These are phyloP conservation scores for Whalleya microplaca DNA, from an alignment of 2,329 filamentous ascomycete genomes.

Conservation along the genomic window DNA sequence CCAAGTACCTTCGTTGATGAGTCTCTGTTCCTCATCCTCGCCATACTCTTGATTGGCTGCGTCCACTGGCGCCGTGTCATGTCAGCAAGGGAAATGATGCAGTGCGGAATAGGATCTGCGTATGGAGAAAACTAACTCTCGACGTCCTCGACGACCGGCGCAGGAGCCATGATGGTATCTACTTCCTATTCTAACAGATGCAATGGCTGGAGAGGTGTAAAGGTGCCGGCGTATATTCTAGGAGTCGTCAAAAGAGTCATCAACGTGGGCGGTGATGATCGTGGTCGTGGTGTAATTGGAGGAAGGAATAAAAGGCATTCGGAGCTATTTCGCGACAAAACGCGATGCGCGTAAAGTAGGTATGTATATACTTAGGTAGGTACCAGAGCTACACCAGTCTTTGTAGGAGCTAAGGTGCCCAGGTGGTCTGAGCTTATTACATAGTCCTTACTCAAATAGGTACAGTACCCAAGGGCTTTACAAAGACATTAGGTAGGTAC, in stretches of 20 bases:
- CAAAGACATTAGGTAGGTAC: too few species aligned
- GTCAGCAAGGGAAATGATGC: slow-evolving; percentile 25
- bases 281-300: slow-evolving; percentile 2
- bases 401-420: too few species aligned
- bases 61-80: slow-evolving; percentile 42
- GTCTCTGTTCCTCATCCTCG: slow-evolving; percentile 75
- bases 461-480: too few species aligned
- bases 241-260: neutral
- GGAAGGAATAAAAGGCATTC: neutral
- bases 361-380: too few species aligned
- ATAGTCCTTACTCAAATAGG: too few species aligned
- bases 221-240: neutral
- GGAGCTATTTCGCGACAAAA: slow-evolving; percentile 13
- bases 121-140: slow-evolving; percentile 46
- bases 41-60: slow-evolving; percentile 68
- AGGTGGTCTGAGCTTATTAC: too few species aligned
- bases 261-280: neutral
- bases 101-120: neutral
- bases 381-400: too few species aligned
- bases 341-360: slow-evolving; percentile 38
- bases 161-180: slow-evolving; percentile 48
- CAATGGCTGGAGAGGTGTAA: neutral
- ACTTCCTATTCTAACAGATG: neutral
- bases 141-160: slow-evolving; percentile 52
- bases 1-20: slow-evolving; percentile 83